Conservation (phyloP, 306 rosid genomes). For the Medicago lupulina region DNA sequence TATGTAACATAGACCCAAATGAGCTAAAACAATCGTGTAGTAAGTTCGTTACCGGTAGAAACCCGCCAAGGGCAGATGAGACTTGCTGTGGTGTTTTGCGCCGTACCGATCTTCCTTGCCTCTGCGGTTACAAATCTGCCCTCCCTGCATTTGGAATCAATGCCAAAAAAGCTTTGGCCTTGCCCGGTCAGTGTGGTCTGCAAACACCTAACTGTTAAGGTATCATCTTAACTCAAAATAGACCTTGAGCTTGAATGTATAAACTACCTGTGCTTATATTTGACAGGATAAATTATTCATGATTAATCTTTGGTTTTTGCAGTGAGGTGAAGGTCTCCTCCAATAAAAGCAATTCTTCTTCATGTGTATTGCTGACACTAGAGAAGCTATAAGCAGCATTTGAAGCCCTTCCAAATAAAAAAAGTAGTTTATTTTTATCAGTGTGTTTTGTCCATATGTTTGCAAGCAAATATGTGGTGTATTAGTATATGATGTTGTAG, state of each 20-base stretch:
- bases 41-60: constrained; percentile 52
- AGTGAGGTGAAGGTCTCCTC: constrained; percentile 32
- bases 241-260: not conserved
- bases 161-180: constrained; percentile 54
- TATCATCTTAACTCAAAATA: constrained; percentile 28
- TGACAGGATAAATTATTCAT: constrained; percentile 11
- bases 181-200: constrained; percentile 69
- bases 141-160: constrained; percentile 50
- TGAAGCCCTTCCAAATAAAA: constrained; percentile 36
- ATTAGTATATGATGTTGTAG: constrained; percentile 16
- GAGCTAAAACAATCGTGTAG: constrained; percentile 48
- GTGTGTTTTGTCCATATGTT: constrained; percentile 9
- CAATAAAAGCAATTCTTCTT: constrained; percentile 30
- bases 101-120: constrained; percentile 57
- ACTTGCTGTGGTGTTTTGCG: constrained; percentile 60
- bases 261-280: constrained; percentile 8
- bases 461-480: constrained; percentile 25
- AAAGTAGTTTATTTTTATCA: constrained; percentile 11
- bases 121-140: constrained; percentile 54
- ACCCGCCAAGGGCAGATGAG: constrained; percentile 51
- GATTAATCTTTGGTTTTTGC: constrained; percentile 26
- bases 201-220: constrained; percentile 46
- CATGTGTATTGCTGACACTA: constrained; percentile 22
- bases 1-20: constrained; percentile 55
- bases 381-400: constrained; percentile 33